phyloP scores from a whole-genome alignment of 495 filamentous ascomycete genomes.

The Annulohypoxylon bovei region DNA sequence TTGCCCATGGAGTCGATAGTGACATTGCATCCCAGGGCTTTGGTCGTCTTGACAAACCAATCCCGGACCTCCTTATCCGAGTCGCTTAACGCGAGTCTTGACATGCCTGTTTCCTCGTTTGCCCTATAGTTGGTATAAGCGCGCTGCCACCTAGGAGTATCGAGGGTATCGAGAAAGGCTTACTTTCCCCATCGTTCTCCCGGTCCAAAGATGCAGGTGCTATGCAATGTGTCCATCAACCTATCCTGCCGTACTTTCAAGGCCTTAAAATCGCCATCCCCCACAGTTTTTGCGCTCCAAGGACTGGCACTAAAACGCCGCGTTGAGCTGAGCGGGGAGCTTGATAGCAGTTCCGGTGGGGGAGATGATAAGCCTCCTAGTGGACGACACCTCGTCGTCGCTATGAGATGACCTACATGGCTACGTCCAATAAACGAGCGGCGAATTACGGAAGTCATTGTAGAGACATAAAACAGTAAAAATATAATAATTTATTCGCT shows the following conservation, averaged over 20 bases:
- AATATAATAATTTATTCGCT: neutral
- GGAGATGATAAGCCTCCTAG: neutral
- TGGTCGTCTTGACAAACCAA: slow-evolving; percentile 77
- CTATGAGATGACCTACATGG: neutral
- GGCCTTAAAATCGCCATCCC: slow-evolving; percentile 12
- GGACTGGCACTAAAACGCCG: slow-evolving; percentile 14
- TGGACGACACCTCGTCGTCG: neutral
- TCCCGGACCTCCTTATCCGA: slow-evolving; percentile 76
- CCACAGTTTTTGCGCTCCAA: neutral
- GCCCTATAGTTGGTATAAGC: slow-evolving; percentile 5
- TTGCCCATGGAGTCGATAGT: slow-evolving; percentile 66
- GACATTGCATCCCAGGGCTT: slow-evolving; percentile 67
- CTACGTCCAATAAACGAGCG: neutral
- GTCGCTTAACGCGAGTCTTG: slow-evolving; percentile 70
- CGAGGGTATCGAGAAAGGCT: neutral
- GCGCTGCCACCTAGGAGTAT: neutral
- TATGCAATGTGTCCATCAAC: slow-evolving; percentile 42
- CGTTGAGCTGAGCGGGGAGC: neutral
- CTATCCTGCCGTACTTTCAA: slow-evolving; percentile 36
- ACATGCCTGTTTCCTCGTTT: slow-evolving; percentile 53
- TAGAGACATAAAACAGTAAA: neutral
- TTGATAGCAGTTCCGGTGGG: neutral
- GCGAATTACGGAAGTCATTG: slow-evolving; percentile 22
- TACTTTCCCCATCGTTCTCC: slow-evolving; percentile 47
- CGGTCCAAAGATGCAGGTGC: slow-evolving; percentile 41